These are phyloP conservation scores for Spergularia azorica DNA, from an alignment of 179 eudicot species.

Conservation along the genomic window DNA sequence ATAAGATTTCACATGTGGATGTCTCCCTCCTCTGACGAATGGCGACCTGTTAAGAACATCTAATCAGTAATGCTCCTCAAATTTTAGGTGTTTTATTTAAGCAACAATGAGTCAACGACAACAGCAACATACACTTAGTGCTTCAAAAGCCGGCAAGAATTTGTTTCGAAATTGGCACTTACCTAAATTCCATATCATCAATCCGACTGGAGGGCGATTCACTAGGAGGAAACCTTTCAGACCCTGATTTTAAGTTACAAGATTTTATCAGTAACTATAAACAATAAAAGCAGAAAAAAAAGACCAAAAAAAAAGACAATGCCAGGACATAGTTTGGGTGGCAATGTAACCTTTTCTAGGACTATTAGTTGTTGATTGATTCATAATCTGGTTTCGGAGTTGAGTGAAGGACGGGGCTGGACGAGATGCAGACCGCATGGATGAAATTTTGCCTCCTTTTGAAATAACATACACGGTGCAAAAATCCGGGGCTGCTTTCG, in stretches of 20 bases:
- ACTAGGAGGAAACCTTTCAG: conserved; percentile 21
- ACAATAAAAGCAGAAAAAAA: background rate
- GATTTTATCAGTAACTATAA: background rate
- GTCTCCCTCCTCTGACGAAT: conserved; percentile 36
- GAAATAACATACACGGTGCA: conserved; percentile 39
- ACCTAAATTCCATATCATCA: conserved; percentile 35
- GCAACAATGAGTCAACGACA: background rate
- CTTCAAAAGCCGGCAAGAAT: no score
- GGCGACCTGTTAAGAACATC: conserved; percentile 32
- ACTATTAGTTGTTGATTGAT: conserved; percentile 17
- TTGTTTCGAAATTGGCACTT: background rate
- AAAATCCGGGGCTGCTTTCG: conserved; percentile 42
- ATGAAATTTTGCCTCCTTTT: conserved; percentile 37
- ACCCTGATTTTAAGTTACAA: conserved; percentile 12
- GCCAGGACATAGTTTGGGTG: background rate
- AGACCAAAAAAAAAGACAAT: background rate
- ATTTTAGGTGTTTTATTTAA: background rate
- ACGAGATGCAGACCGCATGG: conserved; percentile 56
- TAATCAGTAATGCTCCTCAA: background rate
- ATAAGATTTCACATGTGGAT: conserved; percentile 35
- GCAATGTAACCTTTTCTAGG: conserved; percentile 19
- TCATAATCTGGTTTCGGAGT: conserved; percentile 50
- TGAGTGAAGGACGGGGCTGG: conserved; percentile 57
- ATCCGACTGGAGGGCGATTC: conserved; percentile 20
- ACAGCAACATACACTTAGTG: no score